A percentile compares a stretch with the other conserved stretches of the same genome.
Evolutionary conservation across 495 filamentous ascomycete genomes (phyloP).

Genomic region (Annulohypoxylon moriforme): DNA sequence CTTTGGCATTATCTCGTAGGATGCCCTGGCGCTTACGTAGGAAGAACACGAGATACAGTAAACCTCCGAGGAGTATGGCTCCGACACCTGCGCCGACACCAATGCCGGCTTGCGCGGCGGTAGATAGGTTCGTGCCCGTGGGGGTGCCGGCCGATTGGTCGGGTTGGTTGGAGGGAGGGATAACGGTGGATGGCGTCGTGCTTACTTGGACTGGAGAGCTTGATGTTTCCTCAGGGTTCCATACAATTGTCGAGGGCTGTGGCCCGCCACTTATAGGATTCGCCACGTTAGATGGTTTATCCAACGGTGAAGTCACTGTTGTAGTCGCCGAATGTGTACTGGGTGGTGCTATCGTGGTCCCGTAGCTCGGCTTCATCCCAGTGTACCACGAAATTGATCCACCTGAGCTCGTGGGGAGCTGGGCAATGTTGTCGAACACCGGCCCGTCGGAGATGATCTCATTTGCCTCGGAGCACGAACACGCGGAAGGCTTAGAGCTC

Average conservation of each 20-base stretch:
- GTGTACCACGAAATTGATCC: conserved; percentile 47
- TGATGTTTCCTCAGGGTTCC: conserved; percentile 1
- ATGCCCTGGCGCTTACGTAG: conserved; percentile 30
- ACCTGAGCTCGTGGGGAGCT: conserved; percentile 40
- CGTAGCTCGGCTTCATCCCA: conserved; percentile 25
- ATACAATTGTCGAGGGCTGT: conserved; percentile 9
- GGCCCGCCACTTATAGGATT: neutral
- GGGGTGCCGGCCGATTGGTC: conserved; percentile 45
- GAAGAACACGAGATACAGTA: conserved; percentile 22
- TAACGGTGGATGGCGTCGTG: conserved; percentile 33
- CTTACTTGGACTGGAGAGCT: neutral
- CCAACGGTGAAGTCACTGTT: neutral
- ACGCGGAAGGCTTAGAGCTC: conserved; percentile 27
- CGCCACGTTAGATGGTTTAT: neutral
- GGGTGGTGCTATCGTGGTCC: neutral
- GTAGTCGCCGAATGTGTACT: neutral
- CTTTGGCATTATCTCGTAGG: neutral
- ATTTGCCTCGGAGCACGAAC: conserved; percentile 37
- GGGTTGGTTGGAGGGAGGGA: conserved; percentile 28
- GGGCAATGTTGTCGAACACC: conserved; percentile 37
- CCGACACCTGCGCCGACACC: conserved; percentile 58
- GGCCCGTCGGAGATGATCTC: conserved; percentile 41
- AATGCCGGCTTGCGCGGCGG: conserved; percentile 58
- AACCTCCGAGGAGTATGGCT: conserved; percentile 42
- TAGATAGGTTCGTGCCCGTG: conserved; percentile 40